These are phyloP conservation scores for Theobroma cacao DNA, from an alignment of 345 rosid species.

Conservation along the genomic window DNA sequence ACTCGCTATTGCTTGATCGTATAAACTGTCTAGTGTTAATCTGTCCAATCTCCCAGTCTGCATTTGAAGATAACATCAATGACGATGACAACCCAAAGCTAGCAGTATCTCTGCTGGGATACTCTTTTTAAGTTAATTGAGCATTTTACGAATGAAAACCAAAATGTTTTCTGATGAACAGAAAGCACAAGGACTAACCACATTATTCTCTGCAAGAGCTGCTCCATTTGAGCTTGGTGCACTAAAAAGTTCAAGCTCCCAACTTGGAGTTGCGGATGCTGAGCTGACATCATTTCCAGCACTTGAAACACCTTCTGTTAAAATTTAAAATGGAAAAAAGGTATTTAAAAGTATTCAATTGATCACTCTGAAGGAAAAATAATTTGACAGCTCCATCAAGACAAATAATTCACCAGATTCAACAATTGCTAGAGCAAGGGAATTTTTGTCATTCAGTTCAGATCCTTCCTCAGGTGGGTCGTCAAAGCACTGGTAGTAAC, in stretches of 20 bases:
- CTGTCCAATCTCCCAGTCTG: slow-evolving; percentile 35
- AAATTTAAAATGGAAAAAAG: not conserved
- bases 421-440: slow-evolving; percentile 19
- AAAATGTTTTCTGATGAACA: not conserved
- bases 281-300: slow-evolving; percentile 1
- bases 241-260: slow-evolving; percentile 40
- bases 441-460: slow-evolving; percentile 18
- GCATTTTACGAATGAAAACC: not conserved
- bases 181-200: slow-evolving; percentile 21
- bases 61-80: not conserved
- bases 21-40: slow-evolving; percentile 25
- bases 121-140: not conserved
- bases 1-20: slow-evolving; percentile 17
- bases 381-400: not conserved
- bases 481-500: slow-evolving; percentile 25
- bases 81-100: not conserved
- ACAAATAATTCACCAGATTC: slow-evolving; percentile 17
- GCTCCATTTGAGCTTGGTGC: slow-evolving; percentile 26
- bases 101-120: not conserved
- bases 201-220: slow-evolving; percentile 14
- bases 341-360: not conserved
- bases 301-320: slow-evolving; percentile 9
- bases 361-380: not conserved
- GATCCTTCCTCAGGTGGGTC: slow-evolving; percentile 20
- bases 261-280: slow-evolving; percentile 16